A percentile compares a stretch with the other conserved stretches of the same genome.
phyloP scores from a whole-genome alignment of 2,329 filamentous ascomycete genomes.

The Verticillium longisporum region DNA sequence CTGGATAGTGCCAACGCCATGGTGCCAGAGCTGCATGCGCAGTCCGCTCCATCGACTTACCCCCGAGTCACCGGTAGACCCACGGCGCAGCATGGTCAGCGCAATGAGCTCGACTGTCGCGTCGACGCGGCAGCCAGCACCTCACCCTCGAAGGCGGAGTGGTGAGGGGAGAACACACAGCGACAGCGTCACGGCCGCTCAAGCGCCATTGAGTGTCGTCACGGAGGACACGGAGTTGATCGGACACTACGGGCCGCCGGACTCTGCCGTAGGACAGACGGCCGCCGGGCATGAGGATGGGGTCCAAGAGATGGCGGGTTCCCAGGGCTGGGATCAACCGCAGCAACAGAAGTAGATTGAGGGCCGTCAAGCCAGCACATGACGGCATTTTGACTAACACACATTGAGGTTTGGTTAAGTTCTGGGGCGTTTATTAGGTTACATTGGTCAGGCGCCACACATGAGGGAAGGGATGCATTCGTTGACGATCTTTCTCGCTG shows the following conservation, averaged over 20 bases:
- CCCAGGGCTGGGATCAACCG: background rate
- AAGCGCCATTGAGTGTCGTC: constrained; percentile 21
- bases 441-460: background rate
- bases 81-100: background rate
- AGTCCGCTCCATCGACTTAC: constrained; percentile 9
- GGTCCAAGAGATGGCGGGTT: background rate
- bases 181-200: constrained; percentile 12
- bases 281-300: constrained; percentile 13
- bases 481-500: background rate
- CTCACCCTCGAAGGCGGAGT: background rate
- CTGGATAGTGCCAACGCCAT: constrained; percentile 25
- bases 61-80: background rate
- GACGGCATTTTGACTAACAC: background rate
- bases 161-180: constrained; percentile 10
- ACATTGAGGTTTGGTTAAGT: background rate
- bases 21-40: constrained; percentile 28
- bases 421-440: background rate
- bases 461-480: background rate
- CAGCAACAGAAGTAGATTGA: background rate
- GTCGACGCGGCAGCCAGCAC: background rate
- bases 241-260: constrained; percentile 37
- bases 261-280: constrained; percentile 34
- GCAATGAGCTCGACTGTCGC: background rate
- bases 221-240: constrained; percentile 36
- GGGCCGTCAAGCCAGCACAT: background rate